A percentile compares a stretch with the other conserved stretches of the same genome.
Evolutionary conservation across 2,329 filamentous ascomycete genomes (phyloP).

Genomic region (Microdochium paspali): DNA sequence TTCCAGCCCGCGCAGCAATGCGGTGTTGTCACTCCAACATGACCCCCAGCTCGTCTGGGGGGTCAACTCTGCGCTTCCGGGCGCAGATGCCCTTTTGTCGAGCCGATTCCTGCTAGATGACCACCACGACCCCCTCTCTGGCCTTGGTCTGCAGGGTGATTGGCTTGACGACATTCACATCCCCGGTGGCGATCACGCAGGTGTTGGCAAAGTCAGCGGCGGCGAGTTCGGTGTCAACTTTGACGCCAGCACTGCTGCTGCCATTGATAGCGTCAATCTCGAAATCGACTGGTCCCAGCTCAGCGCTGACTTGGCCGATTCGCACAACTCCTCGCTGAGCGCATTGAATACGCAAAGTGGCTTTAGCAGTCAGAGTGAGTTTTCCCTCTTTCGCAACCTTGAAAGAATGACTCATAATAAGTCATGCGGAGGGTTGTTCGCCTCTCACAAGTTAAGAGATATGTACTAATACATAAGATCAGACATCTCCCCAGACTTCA

Average conservation of each 20-base stretch:
- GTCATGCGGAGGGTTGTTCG: background rate
- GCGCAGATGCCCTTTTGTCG: background rate
- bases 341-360: background rate
- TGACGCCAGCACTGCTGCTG: background rate
- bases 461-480: background rate
- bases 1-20: background rate
- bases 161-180: background rate
- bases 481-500: background rate
- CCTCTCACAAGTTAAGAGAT: background rate
- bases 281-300: background rate
- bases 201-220: background rate
- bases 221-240: background rate
- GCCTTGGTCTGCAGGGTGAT: background rate
- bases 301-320: background rate
- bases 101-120: background rate
- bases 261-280: background rate
- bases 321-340: background rate
- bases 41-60: constrained; percentile 1
- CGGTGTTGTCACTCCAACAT: background rate
- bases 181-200: background rate
- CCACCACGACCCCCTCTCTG: background rate
- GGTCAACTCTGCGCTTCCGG: background rate
- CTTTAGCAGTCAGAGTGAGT: background rate
- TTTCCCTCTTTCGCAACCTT: background rate
- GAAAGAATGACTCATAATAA: background rate